Conservation (phyloP, 345 rosid genomes). For the Hibiscus syriacus region DNA sequence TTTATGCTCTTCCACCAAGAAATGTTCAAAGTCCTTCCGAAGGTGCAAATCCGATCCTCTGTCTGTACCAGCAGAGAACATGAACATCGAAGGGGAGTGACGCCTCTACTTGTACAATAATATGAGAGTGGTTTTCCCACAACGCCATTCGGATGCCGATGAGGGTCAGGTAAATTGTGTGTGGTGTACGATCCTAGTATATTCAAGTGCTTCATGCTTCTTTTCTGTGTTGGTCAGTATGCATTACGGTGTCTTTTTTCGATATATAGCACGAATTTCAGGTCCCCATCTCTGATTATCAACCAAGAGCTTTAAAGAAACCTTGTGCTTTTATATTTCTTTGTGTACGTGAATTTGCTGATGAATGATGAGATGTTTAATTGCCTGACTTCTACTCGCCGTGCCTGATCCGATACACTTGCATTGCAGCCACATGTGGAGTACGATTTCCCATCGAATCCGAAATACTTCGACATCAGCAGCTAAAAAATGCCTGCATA, state of each 20-base stretch:
- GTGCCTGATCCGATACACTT: background rate
- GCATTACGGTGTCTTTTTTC: background rate
- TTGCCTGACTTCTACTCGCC: background rate
- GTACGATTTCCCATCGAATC: constrained; percentile 47
- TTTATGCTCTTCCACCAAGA: constrained; percentile 58
- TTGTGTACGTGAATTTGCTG: background rate
- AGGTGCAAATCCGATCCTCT: constrained; percentile 38
- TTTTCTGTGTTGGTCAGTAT: background rate
- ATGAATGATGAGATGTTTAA: background rate
- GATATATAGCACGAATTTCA: background rate
- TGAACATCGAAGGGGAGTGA: constrained; percentile 40
- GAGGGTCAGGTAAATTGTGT: constrained; percentile 85
- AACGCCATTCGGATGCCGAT: constrained; percentile 87
- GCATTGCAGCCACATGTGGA: constrained; percentile 41
- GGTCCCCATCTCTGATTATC: background rate
- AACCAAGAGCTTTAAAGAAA: background rate
- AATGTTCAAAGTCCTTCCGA: constrained; percentile 37
- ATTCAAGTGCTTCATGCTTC: background rate
- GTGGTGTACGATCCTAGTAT: background rate
- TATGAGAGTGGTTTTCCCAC: constrained; percentile 85
- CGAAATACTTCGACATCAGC: constrained; percentile 46
- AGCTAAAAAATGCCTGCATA: constrained; percentile 23
- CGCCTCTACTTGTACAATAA: constrained; percentile 84
- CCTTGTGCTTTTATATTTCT: background rate
- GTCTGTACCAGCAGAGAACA: constrained; percentile 27